Base-by-base conservation (phyloP, 257 asterid species). In the Gentiana straminea region DNA sequence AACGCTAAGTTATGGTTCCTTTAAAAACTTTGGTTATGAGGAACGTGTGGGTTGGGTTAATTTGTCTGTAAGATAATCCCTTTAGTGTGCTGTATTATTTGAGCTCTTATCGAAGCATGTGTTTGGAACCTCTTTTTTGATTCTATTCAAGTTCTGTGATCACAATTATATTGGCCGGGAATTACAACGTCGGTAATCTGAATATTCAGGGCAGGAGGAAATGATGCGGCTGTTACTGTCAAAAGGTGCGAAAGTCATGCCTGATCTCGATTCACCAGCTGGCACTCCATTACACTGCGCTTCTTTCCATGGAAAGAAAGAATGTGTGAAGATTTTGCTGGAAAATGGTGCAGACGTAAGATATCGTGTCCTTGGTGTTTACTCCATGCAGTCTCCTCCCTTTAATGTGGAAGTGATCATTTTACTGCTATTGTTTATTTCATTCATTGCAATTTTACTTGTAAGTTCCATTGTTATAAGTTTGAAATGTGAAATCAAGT, bases 261-360 rank as follows among this genome's bases (percentile, higher is more conserved):
- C 56, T 34, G 4, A 13, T 39, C 39, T 12, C 7, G 41, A 33
- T 56, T 49, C 52, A 24, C 36, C 8, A 48, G 8, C 38, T 37
- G 68, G 62, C 24, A 35, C 49, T 32, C 68, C 62, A 6, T 43
- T 63, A 44, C 68, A 55, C 8, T 55, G 49, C 48, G 62, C 62
- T 36, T 55, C 68, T 33, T 13, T 3, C 5, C 12, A 3, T 4
- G 68, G 57, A 24, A 55, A 55, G 8, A 43, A 2, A 11, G 68
- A 63, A 54, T 41, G 53, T 13, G 13, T 63, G 5, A 54, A 63
- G 10, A 34, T 36, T 15, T 37, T 47, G 34, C 49, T 63, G 54
- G 43, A 63, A 4, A 44, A 15, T 12, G 43, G 43, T 5, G 60
- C 56, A 55, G 32, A 63, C 36, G 68, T 55, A 56, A 55, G 68